phyloP scores from a whole-genome alignment of 176 grass and related monocot genomes.

The Cenchrus americanus region DNA sequence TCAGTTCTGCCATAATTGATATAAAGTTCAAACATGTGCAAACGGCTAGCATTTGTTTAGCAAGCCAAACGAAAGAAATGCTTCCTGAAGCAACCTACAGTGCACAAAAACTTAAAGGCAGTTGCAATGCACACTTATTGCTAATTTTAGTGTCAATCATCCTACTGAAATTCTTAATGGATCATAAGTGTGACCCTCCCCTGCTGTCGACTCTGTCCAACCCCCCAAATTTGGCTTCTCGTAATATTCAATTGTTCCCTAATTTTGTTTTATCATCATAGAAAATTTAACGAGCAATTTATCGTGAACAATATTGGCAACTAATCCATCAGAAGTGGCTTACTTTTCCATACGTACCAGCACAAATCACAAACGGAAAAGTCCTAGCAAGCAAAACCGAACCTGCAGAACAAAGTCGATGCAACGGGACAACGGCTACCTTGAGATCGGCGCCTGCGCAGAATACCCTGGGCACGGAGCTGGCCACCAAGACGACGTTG shows the following conservation, averaged over 20 bases:
- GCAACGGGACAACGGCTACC: constrained; percentile 33
- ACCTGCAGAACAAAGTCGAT: neutral
- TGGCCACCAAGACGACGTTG: constrained; percentile 71
- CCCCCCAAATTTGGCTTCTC: neutral
- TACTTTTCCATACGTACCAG: neutral
- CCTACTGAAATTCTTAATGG: neutral
- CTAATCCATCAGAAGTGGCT: neutral
- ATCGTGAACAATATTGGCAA: neutral
- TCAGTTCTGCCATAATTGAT: neutral
- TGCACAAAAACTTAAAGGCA: neutral
- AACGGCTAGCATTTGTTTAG: neutral
- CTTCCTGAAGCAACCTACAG: constrained; percentile 18
- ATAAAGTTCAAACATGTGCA: constrained; percentile 2
- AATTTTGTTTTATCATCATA: neutral
- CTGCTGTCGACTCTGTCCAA: too few relatives aligned
- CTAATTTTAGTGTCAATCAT: neutral
- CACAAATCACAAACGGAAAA: neutral
- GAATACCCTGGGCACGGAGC: constrained; percentile 80
- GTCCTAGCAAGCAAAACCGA: constrained; percentile 11
- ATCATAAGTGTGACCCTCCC: too few relatives aligned
- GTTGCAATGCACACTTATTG: neutral
- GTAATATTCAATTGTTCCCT: neutral
- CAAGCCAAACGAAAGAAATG: neutral
- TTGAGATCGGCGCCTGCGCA: constrained; percentile 94
- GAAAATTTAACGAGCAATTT: neutral